Evolutionary conservation across 768 basidiomycete species (phyloP).

Genomic region (Baorangia bicolor): DNA sequence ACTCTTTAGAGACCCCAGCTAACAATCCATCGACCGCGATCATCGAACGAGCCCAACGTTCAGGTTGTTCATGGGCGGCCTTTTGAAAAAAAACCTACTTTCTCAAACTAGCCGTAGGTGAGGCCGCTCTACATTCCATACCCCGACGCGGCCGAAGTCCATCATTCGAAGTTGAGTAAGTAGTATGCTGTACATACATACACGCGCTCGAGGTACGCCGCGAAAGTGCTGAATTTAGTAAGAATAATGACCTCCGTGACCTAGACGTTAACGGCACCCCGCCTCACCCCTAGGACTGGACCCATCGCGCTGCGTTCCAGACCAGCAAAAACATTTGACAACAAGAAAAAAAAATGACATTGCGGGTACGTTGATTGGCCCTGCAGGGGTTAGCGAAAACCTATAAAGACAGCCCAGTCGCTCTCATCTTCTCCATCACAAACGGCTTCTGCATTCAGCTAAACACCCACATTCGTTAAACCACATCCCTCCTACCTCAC

Average conservation of each 20-base stretch:
- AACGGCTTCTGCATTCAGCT: neutral
- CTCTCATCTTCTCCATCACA: neutral
- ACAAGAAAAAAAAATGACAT: constrained; percentile 1
- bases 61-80: no score
- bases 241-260: neutral
- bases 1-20: neutral
- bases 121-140: no score
- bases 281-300: constrained; percentile 3
- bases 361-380: neutral
- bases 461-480: constrained; percentile 6
- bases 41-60: no score
- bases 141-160: no score
- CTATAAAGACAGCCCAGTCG: constrained; percentile 7
- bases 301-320: constrained; percentile 5
- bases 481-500: neutral
- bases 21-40: neutral
- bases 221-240: neutral
- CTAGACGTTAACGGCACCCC: constrained; percentile 2
- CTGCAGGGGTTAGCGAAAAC: neutral
- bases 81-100: no score
- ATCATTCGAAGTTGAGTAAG: no score
- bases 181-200: no score
- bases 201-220: no score
- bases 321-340: neutral
- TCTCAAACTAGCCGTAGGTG: no score